Base-by-base conservation (phyloP, 257 asterid genomes). In the Lithospermum erythrorhizon region DNA sequence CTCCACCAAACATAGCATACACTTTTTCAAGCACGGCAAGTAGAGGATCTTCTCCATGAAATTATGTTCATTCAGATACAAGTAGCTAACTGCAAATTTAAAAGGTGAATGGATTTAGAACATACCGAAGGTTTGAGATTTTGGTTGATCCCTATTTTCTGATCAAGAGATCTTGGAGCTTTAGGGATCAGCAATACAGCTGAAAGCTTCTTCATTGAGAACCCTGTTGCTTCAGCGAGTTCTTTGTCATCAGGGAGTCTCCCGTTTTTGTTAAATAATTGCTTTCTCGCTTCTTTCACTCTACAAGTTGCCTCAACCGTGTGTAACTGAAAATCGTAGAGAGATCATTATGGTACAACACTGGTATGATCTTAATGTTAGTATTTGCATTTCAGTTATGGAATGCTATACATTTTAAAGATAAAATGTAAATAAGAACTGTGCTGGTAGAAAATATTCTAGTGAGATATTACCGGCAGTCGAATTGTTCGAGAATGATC, bases 121-220 rank as follows among this genome's bases (percentile, higher is more conserved):
- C 88, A 15, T 64, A 87, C 98, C 49, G 91, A 85, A 51, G 88
- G 96, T 70, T 83, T 85, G 72, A 90, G 87, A 76, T 84, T 80
- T 61, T 63, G 76, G 75, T 85, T 86, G 61, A 77, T 47, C 78
- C 98, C 94, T 14, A 82, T 68, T 71, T 87, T 87, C 86, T 83
- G 98, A 83, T 90, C 98, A 55, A 87, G 94, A 57, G 98, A 90
- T 68, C 80, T 73, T 67, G 98, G 96, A 82, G 94, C 75, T 83
- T 85, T 90, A 27, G 98, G 96, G 48, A 87, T 73, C 69, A 87
- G 65, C 79, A 85, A 65, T 49, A 90, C 96, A 52, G 94, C 89
- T 70, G 77, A 58, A 13, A 87, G 91, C 54, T 95, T 82, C 75
- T 87, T 90, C 96, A 87, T 82, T 62, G 98, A 80, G 37, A 90